These are phyloP conservation scores for Annona cherimola DNA, from an alignment of 164 flowering plant species.

Conservation along the genomic window DNA sequence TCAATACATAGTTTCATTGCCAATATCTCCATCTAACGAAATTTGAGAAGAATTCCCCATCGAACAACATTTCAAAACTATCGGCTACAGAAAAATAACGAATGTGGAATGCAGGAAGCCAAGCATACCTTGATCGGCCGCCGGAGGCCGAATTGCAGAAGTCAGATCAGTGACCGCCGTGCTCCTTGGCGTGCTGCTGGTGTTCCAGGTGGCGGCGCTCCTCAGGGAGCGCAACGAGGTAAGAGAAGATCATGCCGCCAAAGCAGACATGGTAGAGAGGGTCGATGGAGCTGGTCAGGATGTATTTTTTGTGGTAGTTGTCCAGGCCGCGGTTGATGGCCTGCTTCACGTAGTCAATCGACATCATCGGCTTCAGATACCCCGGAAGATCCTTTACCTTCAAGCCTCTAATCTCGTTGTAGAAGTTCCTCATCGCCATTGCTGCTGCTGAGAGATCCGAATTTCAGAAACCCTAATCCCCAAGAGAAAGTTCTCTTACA, in stretches of 20 bases:
- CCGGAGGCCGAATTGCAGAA: too few species aligned
- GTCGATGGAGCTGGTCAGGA: conserved; percentile 55
- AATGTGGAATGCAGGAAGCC: too few species aligned
- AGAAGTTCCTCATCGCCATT: conserved; percentile 67
- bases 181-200: conserved; percentile 62
- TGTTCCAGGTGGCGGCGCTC: conserved; percentile 90
- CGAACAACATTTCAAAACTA: too few species aligned
- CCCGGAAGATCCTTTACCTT: conserved; percentile 71
- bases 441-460: conserved; percentile 1
- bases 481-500: too few species aligned
- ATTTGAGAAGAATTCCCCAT: too few species aligned
- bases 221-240: conserved; percentile 87
- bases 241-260: conserved; percentile 80
- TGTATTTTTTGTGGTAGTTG: conserved; percentile 70
- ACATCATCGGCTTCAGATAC: conserved; percentile 57
- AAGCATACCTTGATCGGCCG: too few species aligned
- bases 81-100: too few species aligned
- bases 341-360: conserved; percentile 41
- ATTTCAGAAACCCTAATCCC: conserved; percentile 14
- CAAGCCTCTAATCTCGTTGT: conserved; percentile 66
- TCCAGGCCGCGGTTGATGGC: conserved; percentile 47
- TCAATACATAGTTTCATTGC: too few species aligned
- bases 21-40: too few species aligned
- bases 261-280: conserved; percentile 79
- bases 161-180: conserved; percentile 28